phyloP scores from a whole-genome alignment of 73 alveolate species.

The Paramecium octaurelia region DNA sequence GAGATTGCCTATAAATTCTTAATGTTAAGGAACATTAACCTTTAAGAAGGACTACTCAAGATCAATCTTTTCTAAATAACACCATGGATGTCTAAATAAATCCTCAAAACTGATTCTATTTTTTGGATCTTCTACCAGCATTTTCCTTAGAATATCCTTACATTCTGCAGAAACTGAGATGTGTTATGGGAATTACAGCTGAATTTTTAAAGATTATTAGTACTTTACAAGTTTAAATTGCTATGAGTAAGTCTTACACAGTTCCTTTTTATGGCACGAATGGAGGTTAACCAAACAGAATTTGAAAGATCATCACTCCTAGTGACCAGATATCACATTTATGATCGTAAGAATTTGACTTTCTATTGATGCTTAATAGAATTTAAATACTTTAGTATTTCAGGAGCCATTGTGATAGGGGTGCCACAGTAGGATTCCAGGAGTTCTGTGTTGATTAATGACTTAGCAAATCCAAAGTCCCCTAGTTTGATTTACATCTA shows the following conservation, averaged over 20 bases:
- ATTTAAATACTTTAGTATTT: conserved; percentile 59
- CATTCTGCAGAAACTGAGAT: conserved; percentile 40
- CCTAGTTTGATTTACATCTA: conserved; percentile 51
- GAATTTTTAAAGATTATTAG: not conserved
- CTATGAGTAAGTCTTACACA: conserved; percentile 31
- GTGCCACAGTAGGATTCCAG: conserved; percentile 69
- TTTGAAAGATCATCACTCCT: conserved; percentile 74
- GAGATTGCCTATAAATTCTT: not conserved
- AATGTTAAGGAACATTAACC: not conserved
- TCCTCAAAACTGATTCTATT: conserved; percentile 51
- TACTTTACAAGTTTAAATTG: conserved; percentile 44
- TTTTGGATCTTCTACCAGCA: conserved; percentile 52
- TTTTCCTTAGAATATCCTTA: conserved; percentile 42
- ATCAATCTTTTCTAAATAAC: not conserved
- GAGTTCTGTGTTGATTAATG: not conserved
- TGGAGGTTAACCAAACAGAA: conserved; percentile 71
- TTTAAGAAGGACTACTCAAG: not conserved
- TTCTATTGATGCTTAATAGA: not conserved
- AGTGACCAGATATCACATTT: conserved; percentile 81
- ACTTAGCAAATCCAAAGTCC: conserved; percentile 62
- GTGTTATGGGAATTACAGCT: conserved; percentile 29
- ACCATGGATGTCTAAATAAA: conserved; percentile 53
- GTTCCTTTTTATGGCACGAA: conserved; percentile 59
- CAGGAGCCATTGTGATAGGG: conserved; percentile 86
- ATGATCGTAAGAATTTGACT: conserved; percentile 37